Evolutionary conservation across 2,329 filamentous ascomycete species (phyloP), one percentile per base, ranked within the genome.

Genomic region (Stagonosporopsis chrysanthemi): DNA sequence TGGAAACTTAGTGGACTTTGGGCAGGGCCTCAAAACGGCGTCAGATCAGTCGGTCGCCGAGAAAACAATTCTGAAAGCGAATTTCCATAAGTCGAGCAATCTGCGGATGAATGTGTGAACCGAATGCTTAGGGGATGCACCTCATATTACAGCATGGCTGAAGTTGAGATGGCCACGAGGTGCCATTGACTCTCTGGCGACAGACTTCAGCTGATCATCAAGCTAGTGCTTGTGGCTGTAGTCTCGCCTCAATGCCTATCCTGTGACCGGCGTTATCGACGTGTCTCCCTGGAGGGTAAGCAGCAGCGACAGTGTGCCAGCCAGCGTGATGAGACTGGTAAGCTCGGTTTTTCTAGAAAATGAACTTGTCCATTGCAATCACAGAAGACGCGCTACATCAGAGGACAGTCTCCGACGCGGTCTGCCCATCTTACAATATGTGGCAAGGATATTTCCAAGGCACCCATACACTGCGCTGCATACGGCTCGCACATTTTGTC

Each of bases 151-250:
- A 41, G 46, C n/a, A 46, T 46, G 46, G 47, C 36, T 47, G 36
- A 52, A 36, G 36, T 29, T 29, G 9, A 23, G 15, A 36, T 14
- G n/a, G 14, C 12, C 17, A 23, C 17, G 4, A 11, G 24, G 17
- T 17, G 31, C 19, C 17, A 43, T 56, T 51, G 47, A 42, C 26
- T 15, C 23, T 42, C 19, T 31, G 22, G 14, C 17, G 19, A 3
- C 29, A 28, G 35, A 26, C 24, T 15, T 43, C 29, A 38, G 29
- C 38, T 42, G 36, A 22, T 31, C 2, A 17, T 17, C 39, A 17
- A 19, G 29, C 41, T 47, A 47, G 53, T 15, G n/a, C 9, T 33
- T 36, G 28, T 47, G 42, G 53, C 36, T 46, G 47, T 15, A 29
- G 42, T 38, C 42, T 43, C 28, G 42, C 53, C 47, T 17, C 24